Conservation (phyloP, 306 rosid species). For the Malus sylvestris region DNA sequence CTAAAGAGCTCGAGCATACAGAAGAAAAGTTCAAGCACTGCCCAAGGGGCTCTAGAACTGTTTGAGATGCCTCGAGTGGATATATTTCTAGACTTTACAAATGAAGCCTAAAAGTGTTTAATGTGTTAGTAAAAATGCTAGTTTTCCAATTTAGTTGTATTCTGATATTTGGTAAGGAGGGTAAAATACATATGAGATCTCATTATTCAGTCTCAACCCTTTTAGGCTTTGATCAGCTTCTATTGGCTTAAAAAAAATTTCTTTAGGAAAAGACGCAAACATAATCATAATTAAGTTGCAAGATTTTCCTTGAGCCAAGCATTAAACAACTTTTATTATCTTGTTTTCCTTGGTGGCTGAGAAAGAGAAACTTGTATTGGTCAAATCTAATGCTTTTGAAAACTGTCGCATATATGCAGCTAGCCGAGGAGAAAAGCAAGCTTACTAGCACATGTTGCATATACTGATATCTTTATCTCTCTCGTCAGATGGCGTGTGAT, state of each 20-base stretch:
- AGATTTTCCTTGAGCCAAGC: neutral
- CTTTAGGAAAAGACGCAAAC: neutral
- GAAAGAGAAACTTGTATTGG: neutral
- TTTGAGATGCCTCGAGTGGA: neutral
- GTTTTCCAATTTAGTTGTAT: neutral
- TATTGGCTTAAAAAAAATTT: neutral
- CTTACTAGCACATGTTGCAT: too few species aligned
- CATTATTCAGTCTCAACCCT: neutral
- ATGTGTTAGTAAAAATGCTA: neutral
- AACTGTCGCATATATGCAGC: neutral
- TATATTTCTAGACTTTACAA: too few species aligned
- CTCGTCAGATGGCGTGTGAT: too few species aligned
- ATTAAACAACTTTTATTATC: neutral
- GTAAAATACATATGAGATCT: neutral
- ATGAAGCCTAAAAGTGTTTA: neutral
- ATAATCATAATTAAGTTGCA: neutral
- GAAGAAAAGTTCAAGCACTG: neutral
- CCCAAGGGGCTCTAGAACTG: neutral
- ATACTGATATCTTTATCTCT: too few species aligned
- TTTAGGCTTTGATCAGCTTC: neutral
- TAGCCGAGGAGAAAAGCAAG: neutral
- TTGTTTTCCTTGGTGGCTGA: neutral
- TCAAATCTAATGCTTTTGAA: neutral
- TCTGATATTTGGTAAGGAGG: neutral
- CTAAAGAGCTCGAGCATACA: neutral